Percentiles rank a stretch among this genome's conserved stretches.
phyloP scores from a whole-genome alignment of 1,284 basidiomycete species.

The Ganoderma boninense region DNA sequence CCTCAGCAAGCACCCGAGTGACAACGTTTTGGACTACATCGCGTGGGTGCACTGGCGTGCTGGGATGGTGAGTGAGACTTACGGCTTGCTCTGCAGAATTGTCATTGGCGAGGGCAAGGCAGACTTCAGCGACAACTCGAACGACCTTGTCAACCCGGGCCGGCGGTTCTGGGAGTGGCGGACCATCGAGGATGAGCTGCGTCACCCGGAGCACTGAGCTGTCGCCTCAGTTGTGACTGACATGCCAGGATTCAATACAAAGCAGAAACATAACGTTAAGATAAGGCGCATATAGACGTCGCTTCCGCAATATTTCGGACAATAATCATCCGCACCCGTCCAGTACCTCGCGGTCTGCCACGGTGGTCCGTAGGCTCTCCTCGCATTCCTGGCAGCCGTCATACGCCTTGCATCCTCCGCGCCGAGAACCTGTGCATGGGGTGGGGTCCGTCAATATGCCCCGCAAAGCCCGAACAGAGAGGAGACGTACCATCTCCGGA shows the following conservation, averaged over 20 bases:
- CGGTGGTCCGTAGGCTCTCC: not conserved
- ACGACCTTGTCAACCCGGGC: conserved; percentile 40
- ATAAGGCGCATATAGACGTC: not conserved
- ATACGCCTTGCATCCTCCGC: not conserved
- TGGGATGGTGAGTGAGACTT: not conserved
- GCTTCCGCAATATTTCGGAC: not conserved
- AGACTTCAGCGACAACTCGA: conserved; percentile 32
- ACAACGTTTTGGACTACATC: conserved; percentile 22
- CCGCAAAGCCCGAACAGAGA: not conserved
- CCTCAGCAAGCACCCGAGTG: conserved; percentile 24
- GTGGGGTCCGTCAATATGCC: not conserved
- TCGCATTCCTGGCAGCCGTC: not conserved
- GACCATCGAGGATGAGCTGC: conserved; percentile 28
- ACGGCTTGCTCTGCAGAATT: not conserved
- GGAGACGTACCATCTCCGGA: not conserved
- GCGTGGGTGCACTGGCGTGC: conserved; percentile 18
- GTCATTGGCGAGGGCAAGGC: not conserved
- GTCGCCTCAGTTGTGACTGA: not conserved
- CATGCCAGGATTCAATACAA: not conserved
- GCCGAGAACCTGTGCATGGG: not conserved
- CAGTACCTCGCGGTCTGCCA: too few relatives aligned
- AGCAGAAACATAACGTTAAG: too few relatives aligned
- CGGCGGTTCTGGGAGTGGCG: conserved; percentile 40
- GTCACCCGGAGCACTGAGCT: not conserved
- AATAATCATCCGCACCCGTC: not conserved